Evolutionary conservation across 2,329 filamentous ascomycete genomes (phyloP).

Genomic region (Microsporum audouinii): DNA sequence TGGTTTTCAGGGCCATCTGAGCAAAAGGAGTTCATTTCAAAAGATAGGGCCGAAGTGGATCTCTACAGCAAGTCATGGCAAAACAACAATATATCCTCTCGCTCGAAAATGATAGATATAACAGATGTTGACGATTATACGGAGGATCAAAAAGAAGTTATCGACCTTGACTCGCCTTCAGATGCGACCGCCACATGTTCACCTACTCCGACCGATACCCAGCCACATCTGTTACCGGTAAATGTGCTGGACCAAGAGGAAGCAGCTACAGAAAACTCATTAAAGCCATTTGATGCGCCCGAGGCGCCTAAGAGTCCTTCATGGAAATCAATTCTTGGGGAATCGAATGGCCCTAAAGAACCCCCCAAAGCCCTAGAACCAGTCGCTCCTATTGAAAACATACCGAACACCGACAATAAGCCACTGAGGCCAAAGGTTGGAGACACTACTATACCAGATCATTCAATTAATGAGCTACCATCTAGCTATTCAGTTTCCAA

Average conservation of each 20-base stretch:
- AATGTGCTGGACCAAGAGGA: neutral
- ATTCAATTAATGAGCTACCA: neutral
- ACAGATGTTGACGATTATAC: conserved; percentile 7
- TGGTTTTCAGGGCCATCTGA: conserved; percentile 35
- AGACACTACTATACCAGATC: conserved; percentile 32
- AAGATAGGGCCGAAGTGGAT: conserved; percentile 19
- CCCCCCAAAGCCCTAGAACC: neutral
- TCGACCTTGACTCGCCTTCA: neutral
- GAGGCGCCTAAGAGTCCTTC: neutral
- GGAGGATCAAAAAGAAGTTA: neutral
- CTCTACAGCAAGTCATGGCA: conserved; percentile 18
- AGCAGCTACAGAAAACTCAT: neutral
- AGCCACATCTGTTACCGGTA: neutral
- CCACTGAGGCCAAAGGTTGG: conserved; percentile 43
- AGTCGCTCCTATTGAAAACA: neutral
- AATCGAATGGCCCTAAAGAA: neutral
- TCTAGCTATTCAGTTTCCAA: neutral
- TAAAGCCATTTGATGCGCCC: neutral
- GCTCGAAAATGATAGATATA: conserved; percentile 7
- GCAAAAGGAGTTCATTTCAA: conserved; percentile 23
- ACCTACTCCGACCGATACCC: neutral
- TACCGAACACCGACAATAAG: conserved; percentile 13
- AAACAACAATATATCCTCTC: conserved; percentile 15
- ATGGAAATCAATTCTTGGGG: neutral
- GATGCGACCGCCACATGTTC: neutral